These are phyloP conservation scores for Endogone sp. DNA, from an alignment of 192 early-diverging fungal genomes.

Conservation along the genomic window DNA sequence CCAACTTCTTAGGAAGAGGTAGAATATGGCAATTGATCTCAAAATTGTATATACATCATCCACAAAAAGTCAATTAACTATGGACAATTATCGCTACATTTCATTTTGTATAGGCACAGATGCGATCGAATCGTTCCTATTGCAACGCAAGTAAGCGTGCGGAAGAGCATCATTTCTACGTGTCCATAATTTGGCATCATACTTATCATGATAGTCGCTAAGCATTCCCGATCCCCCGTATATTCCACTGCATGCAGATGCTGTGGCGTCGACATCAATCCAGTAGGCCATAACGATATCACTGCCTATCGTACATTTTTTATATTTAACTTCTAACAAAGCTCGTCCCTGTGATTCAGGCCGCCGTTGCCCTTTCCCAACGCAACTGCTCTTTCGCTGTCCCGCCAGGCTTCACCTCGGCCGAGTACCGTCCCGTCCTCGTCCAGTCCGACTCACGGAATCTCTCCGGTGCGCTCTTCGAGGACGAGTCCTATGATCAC, in stretches of 20 bases:
- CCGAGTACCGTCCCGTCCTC: slow-evolving; percentile 78
- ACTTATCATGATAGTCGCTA: too few species aligned
- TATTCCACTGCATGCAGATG: slow-evolving; percentile 35
- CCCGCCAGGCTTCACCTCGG: slow-evolving; percentile 60
- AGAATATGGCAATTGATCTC: neutral
- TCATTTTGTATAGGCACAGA: slow-evolving; percentile 58
- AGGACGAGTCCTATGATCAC: slow-evolving; percentile 76
- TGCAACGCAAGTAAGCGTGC: slow-evolving; percentile 67
- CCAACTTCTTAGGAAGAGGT: slow-evolving; percentile 91
- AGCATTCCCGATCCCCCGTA: neutral
- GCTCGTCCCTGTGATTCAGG: slow-evolving; percentile 35
- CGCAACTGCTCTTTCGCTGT: slow-evolving; percentile 84
- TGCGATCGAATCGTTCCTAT: slow-evolving; percentile 83
- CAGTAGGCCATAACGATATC: slow-evolving; percentile 51
- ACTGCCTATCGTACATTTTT: too few species aligned
- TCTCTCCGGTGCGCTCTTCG: slow-evolving; percentile 62
- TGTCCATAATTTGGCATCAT: neutral
- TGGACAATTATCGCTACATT: too few species aligned
- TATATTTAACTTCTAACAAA: slow-evolving; percentile 7
- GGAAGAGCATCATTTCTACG: too few species aligned
- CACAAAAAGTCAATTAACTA: too few species aligned
- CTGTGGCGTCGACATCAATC: slow-evolving; percentile 87
- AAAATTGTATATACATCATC: neutral
- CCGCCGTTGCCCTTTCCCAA: slow-evolving; percentile 77
- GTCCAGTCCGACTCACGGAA: slow-evolving; percentile 78